phyloP scores from a whole-genome alignment of 2,329 filamentous ascomycete genomes.

The Xylariales sp. region DNA sequence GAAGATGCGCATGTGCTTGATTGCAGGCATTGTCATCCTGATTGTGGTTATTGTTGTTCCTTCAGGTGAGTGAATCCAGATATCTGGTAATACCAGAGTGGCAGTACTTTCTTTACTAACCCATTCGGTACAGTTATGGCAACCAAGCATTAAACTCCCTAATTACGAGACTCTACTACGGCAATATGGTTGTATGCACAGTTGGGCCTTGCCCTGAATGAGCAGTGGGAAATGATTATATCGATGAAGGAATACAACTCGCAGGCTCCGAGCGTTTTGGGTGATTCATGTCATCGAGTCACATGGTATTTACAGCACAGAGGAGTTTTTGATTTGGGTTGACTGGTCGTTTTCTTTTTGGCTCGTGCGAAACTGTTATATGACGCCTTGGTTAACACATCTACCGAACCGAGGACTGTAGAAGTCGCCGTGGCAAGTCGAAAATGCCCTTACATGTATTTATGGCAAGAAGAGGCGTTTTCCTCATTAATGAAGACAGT shows the following conservation, averaged over 20 bases:
- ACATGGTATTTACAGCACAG: conserved; percentile 25
- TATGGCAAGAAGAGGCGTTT: conserved; percentile 36
- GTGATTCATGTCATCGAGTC: conserved; percentile 19
- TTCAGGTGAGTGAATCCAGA: conserved; percentile 70
- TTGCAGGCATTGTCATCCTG: conserved; percentile 85
- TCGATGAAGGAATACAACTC: conserved; percentile 25
- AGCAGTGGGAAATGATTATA: conserved; percentile 6
- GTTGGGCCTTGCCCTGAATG: too few species aligned
- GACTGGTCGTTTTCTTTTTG: conserved; percentile 27
- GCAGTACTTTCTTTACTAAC: conserved; percentile 22
- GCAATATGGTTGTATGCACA: too few species aligned
- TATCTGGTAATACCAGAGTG: too few species aligned
- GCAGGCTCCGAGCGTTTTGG: conserved; percentile 26
- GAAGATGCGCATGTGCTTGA: conserved; percentile 99
- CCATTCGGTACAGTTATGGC: conserved; percentile 34
- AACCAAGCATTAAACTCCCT: conserved; percentile 27
- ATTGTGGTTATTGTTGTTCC: conserved; percentile 94
- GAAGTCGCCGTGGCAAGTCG: conserved; percentile 17
- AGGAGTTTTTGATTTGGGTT: conserved; percentile 25
- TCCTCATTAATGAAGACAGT: conserved; percentile 40
- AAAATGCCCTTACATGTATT: conserved; percentile 35
- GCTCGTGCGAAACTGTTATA: conserved; percentile 17
- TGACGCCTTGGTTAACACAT: conserved; percentile 21
- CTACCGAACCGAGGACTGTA: conserved; percentile 10
- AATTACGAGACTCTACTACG: too few species aligned